A percentile compares a stretch with the other conserved stretches of the same genome.
Evolutionary conservation across 163 green algal genomes (phyloP).

Genomic region (Trebouxia gelatinosa): DNA sequence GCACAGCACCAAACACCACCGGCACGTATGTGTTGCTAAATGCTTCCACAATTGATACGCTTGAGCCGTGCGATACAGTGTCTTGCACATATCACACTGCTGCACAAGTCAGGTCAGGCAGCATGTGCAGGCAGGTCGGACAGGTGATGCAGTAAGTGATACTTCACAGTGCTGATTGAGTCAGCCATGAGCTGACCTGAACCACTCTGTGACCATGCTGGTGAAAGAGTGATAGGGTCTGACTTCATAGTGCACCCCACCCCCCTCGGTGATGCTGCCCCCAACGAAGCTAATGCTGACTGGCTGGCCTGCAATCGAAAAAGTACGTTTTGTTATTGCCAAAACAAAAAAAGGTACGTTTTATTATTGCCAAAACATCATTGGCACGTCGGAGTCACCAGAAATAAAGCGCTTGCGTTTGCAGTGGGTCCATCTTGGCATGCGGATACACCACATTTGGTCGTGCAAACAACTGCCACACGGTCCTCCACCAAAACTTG

Average conservation of each 20-base stretch:
- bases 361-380: not conserved
- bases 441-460: not conserved
- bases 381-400: not conserved
- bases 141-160: not conserved
- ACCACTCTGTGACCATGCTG: conserved; percentile 12
- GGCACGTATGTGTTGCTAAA: too few species aligned
- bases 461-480: not conserved
- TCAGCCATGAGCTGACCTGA: not conserved
- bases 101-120: not conserved
- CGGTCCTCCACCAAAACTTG: not conserved
- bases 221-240: not conserved
- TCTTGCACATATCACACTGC: not conserved
- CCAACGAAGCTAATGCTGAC: conserved; percentile 19
- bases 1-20: too few species aligned
- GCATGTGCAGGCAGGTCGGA: not conserved
- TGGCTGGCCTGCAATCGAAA: conserved; percentile 8
- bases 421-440: not conserved
- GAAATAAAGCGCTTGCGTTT: not conserved
- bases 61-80: not conserved
- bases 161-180: not conserved
- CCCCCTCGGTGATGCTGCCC: conserved; percentile 23
- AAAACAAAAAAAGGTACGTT: not conserved
- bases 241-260: not conserved
- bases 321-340: not conserved
- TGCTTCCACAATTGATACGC: not conserved